Evolutionary conservation across 2,329 filamentous ascomycete species (phyloP).

Genomic region (Sarocladiaceae sp.): DNA sequence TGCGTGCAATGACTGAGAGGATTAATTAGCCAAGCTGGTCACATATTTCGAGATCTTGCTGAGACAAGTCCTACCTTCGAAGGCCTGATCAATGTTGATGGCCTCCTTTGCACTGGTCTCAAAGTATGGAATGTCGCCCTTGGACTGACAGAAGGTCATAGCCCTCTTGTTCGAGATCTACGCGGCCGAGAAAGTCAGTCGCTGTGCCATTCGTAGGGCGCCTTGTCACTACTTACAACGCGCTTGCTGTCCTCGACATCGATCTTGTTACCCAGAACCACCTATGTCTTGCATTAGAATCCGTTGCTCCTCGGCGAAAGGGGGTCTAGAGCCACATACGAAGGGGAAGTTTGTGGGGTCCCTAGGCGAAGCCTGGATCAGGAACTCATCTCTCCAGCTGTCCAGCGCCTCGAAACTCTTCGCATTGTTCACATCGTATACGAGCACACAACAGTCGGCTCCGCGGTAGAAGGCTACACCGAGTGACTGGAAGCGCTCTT

Average conservation of each 20-base stretch:
- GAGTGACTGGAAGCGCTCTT: constrained; percentile 95
- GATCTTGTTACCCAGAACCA: constrained; percentile 98
- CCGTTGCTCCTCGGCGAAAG: not conserved
- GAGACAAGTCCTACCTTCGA: constrained; percentile 51
- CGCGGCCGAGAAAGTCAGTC: constrained; percentile 8
- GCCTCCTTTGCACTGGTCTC: constrained; percentile 99
- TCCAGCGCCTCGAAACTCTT: constrained; percentile 99
- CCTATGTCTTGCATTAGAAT: constrained; percentile 41
- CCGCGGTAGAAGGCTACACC: constrained; percentile 97
- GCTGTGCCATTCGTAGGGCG: not conserved
- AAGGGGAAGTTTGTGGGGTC: constrained; percentile 98
- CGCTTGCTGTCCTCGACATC: constrained; percentile 97
- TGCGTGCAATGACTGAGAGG: constrained; percentile 80
- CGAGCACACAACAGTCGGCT: constrained; percentile 95
- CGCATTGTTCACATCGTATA: constrained; percentile 98
- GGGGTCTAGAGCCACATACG: constrained; percentile 51
- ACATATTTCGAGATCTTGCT: constrained; percentile 8
- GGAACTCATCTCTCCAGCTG: constrained; percentile 96
- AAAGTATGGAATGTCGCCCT: constrained; percentile 96
- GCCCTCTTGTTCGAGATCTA: constrained; percentile 93
- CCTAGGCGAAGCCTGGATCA: constrained; percentile 94
- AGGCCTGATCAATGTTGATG: constrained; percentile 87
- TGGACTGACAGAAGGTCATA: constrained; percentile 95
- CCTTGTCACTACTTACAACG: constrained; percentile 53
- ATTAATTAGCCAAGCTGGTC: not conserved